phyloP scores from a whole-genome alignment of 768 basidiomycete species.

The Holtermannia corniformis region DNA sequence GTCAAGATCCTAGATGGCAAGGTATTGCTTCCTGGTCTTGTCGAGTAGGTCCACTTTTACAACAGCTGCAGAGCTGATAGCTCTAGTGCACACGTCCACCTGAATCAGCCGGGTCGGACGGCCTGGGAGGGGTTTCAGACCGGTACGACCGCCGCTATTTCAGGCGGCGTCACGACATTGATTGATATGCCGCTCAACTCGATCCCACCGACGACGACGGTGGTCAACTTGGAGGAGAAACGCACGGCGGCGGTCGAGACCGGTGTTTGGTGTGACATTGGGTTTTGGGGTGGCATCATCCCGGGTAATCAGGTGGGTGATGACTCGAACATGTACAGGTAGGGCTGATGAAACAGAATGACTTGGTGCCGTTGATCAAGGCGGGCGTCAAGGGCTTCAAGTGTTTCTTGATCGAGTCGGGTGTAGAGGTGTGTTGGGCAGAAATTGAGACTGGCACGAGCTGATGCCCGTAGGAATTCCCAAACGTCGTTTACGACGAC shows the following conservation, averaged over 20 bases:
- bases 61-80: background rate
- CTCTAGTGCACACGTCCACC: conserved; percentile 57
- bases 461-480: conserved; percentile 68
- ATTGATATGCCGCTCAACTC: conserved; percentile 99
- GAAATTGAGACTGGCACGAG: conserved; percentile 1
- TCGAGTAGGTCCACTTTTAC: conserved; percentile 52
- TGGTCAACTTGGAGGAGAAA: conserved; percentile 64
- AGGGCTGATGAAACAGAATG: conserved; percentile 51
- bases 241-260: conserved; percentile 51
- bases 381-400: conserved; percentile 92
- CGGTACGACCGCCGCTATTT: conserved; percentile 79
- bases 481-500: conserved; percentile 65
- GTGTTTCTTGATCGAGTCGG: conserved; percentile 91
- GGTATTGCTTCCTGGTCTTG: conserved; percentile 64
- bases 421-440: conserved; percentile 62
- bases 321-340: background rate
- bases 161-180: conserved; percentile 89
- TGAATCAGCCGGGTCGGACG: conserved; percentile 87
- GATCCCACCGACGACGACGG: conserved; percentile 87
- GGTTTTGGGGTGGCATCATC: conserved; percentile 91
- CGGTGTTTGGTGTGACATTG: conserved; percentile 60
- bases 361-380: conserved; percentile 64
- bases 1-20: conserved; percentile 53
- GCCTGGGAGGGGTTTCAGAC: conserved; percentile 92
- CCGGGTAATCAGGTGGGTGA: conserved; percentile 69